Conservation (phyloP, 345 rosid genomes). For the Hypericum perforatum region DNA sequence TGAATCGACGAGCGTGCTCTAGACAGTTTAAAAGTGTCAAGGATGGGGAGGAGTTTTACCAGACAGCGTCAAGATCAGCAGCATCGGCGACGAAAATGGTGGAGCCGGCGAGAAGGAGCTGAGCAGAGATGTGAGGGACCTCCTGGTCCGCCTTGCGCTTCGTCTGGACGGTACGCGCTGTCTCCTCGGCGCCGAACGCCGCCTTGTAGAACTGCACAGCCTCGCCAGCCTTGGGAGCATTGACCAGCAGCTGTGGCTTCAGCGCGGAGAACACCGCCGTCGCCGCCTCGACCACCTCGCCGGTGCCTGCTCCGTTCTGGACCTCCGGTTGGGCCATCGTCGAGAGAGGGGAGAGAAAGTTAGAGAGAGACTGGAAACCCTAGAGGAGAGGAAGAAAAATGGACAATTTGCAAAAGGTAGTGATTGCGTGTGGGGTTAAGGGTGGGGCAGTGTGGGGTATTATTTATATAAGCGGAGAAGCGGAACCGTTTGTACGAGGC, state of each 20-base stretch:
- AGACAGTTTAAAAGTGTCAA: background rate
- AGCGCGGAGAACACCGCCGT: slow-evolving; percentile 40
- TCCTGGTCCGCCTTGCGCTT: slow-evolving; percentile 95
- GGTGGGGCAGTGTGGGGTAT: slow-evolving; percentile 9
- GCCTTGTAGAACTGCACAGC: slow-evolving; percentile 78
- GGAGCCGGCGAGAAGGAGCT: slow-evolving; percentile 55
- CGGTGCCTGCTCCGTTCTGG: slow-evolving; percentile 39
- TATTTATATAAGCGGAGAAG: slow-evolving; percentile 60
- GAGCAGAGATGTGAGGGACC: slow-evolving; percentile 66
- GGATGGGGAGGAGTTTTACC: background rate
- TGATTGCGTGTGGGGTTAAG: slow-evolving; percentile 1
- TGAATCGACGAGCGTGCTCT: background rate
- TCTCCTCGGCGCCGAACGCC: slow-evolving; percentile 67
- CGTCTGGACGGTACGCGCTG: slow-evolving; percentile 46
- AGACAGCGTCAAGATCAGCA: slow-evolving; percentile 28
- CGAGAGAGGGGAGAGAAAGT: background rate
- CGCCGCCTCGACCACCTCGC: slow-evolving; percentile 25
- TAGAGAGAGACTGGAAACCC: slow-evolving; percentile 15
- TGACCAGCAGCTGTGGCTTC: slow-evolving; percentile 62
- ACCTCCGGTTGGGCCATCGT: slow-evolving; percentile 48
- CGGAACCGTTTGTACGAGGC: slow-evolving; percentile 31
- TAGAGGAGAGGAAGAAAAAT: slow-evolving; percentile 18
- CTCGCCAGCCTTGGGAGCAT: slow-evolving; percentile 68
- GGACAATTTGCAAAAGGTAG: background rate
- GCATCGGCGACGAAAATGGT: slow-evolving; percentile 40